Base-by-base conservation (phyloP, 345 rosid genomes). In the Heritiera littoralis region DNA sequence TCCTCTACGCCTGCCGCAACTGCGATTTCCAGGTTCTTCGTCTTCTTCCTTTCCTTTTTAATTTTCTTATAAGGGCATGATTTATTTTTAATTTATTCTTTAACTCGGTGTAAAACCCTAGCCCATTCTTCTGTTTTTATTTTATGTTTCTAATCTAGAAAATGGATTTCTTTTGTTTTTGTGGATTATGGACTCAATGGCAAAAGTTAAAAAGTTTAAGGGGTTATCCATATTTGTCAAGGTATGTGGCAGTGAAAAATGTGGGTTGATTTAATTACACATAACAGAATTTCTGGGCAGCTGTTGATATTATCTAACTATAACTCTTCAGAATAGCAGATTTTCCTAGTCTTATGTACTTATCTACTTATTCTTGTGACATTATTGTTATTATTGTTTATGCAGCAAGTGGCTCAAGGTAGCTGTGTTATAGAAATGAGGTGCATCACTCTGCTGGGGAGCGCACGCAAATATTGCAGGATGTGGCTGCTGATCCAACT, bases 1-100 rank as follows among this genome's bases (percentile, higher is more conserved):
- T 91, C 35, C 90, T 91, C 78, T 91, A 87, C 77, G 94, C 98
- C 49, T 93, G 96, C 81, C 98, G 93, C 76, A 93, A 90, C 74
- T 93, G 98, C 81, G 95, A 93, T 81, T 94, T 91, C 81, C 97
- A 92, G 93, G 97, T 89, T 51, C 28, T 38, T 48, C 66, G 20
- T 43, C 46, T 67, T 45, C 58, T 5, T 67, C 13, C 5, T 41
- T 41, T 41, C 6, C 43, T 41, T 41, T 38, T 41, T 7, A 7
- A 61, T 13, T 12, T 23, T 52, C 9, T 71, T 49, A 18, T 8
- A 15, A 1, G 20, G 43, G 14, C 9, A 51, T 52, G 12, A 72
- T 46, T 43, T 23, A 38, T 9, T 54, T 54, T 35, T 54, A 30
- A 51, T n/a, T 14, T 32, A 3, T 45, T 51, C 28, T 51, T 52